Percentiles rank a stretch among this genome's conserved stretches.
phyloP scores from a whole-genome alignment of 805 yeast species.

The Wickerhamiella lipophila region DNA sequence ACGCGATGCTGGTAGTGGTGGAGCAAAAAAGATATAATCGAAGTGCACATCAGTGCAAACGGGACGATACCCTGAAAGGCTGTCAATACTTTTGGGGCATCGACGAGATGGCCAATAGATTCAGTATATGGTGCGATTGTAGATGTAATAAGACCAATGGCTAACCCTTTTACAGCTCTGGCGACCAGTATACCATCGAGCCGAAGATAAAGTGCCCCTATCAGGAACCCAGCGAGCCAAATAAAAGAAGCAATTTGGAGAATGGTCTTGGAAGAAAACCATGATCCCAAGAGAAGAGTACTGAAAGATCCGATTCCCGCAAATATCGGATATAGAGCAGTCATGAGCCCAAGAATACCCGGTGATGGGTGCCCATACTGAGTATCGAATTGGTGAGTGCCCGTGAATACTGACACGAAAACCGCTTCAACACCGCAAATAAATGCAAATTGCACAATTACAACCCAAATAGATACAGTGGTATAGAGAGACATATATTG shows the following conservation, averaged over 20 bases:
- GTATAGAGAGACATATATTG: neutral
- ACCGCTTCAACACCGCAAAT: conserved; percentile 23
- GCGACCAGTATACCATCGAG: conserved; percentile 16
- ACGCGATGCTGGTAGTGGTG: conserved; percentile 2
- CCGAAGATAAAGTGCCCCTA: conserved; percentile 13
- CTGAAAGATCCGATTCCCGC: conserved; percentile 19
- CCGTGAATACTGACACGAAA: conserved; percentile 18
- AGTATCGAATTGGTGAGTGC: conserved; percentile 13
- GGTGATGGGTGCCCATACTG: conserved; percentile 18
- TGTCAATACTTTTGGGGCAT: conserved; percentile 17
- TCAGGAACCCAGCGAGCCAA: conserved; percentile 20
- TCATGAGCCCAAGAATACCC: conserved; percentile 15
- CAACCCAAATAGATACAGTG: conserved; percentile 14
- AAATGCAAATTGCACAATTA: conserved; percentile 17
- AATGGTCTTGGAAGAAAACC: conserved; percentile 4
- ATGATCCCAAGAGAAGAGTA: conserved; percentile 11
- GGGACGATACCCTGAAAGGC: conserved; percentile 22
- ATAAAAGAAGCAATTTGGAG: conserved; percentile 12
- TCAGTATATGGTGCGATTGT: conserved; percentile 19
- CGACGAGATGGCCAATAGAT: conserved; percentile 5
- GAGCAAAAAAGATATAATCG: conserved; percentile 15
- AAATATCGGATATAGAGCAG: conserved; percentile 19
- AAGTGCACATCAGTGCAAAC: conserved; percentile 19
- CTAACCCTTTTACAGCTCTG: conserved; percentile 18
- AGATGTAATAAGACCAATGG: conserved; percentile 20